Evolutionary conservation across 1,284 basidiomycete species (phyloP), one percentile per base, ranked within the genome.

Genomic region (Inonotus obliquus): DNA sequence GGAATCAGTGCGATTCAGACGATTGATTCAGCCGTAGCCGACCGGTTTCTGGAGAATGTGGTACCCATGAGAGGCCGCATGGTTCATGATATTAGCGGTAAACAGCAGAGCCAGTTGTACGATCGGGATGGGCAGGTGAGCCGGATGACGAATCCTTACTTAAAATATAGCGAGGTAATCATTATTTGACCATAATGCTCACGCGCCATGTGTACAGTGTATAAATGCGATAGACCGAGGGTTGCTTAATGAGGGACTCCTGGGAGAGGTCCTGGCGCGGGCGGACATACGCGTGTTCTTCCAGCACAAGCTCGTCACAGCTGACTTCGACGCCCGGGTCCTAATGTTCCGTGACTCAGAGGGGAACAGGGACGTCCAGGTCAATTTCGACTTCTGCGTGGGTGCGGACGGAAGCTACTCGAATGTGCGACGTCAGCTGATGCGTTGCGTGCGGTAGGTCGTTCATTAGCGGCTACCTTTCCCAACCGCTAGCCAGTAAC

Each of bases 1-100:
- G 96, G 96, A 63, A 88, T 98, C 61, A 84, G 89, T 66, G 96
- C 96, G 37, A 79, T 98, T 48, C 80, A 87, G 68, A 84, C 86
- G 56, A 85, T 98, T 67, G 88, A 94, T 74, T 81, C 89, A 27
- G 82, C 80, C 39, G 80, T 91, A 55, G 87, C 91, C 27, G 81
- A 87, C 64, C 79, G 86, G 60, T 91, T 98, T 68, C 76, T 97
- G 66, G 75, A 86, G 65, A 82, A 87, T 49, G 88, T 89, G 29
- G 94, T 98, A 73, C 95, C 96, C 65, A 97, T 99, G 94, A 86
- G 84, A 65, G 94, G 92, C 35, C 82, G 97, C 58, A 97, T 98
- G 94, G 95, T 99, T 67, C 96, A 99, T 77, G 85, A 86, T 71
- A 70, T 74, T 61, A 77, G 83, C 67, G 91, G 92, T 60, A 80